Evolutionary conservation across 2,329 filamentous ascomycete genomes (phyloP), one percentile per base, ranked within the genome.

Genomic region (Trichophyton rubrum): DNA sequence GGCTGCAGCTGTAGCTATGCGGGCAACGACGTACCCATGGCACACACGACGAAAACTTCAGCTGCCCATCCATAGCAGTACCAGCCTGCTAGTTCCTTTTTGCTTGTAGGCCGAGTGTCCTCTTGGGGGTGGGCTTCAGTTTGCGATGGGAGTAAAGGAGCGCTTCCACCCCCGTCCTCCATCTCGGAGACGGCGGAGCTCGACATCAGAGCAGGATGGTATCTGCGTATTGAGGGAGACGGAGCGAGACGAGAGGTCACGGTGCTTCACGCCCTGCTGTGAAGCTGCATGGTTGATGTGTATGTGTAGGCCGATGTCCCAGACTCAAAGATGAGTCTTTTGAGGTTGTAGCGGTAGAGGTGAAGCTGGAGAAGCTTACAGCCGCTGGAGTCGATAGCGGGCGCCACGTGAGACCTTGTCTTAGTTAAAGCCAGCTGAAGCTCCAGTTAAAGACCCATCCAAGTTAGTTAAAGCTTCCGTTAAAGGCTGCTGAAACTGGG

Each of bases 51-150:
- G 72, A 96, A 97, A 59, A 95, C 92, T 77, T 99, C 93, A 20
- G 92, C 90, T 24, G 93, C 93, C 80, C 95, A 97, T 47, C 88
- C 88, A 77, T 97, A 97, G 72, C 87, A 87, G 75, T 97, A 99
- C 89, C 95, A 99, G 67, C 92, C 93, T 43, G 85, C 79, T 62
- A 97, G 82, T 80, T 99, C 93, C 73, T 88, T 92, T 67, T 77
- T 78, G 72, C 89, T 96, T 8, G 93, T 97, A 60, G 88, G 83
- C n/a, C 92, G 82, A 24, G 85, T 88, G 73, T 99, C 93, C 72
- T 97, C 90, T 63, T 49, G 56, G 6, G 60, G 22, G 20, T 63
- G 43, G 30, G 27, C 51, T 13, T 35, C 24, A n/a, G 22, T 13
- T 15, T 49, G 57, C 9, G 33, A 38, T 38, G 57, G 40, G 15